Evolutionary conservation across 2,329 filamentous ascomycete genomes (phyloP).

Genomic region (Fusarium luffae): DNA sequence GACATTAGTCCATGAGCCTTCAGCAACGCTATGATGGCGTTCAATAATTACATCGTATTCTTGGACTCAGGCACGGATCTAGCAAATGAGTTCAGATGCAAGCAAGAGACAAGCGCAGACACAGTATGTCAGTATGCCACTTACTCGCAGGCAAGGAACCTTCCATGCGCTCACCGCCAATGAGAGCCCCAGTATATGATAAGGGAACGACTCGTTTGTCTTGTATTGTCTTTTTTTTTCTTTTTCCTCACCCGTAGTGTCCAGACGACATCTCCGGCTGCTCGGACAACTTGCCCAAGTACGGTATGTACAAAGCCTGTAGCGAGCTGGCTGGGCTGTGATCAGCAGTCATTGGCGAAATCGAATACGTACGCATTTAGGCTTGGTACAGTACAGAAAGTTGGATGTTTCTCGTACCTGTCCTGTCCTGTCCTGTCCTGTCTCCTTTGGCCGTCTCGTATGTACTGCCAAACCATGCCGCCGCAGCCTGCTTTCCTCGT

Average conservation of each 20-base stretch:
- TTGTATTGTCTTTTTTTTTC: conserved; percentile 6
- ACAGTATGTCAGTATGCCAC: conserved; percentile 7
- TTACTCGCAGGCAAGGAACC: conserved; percentile 21
- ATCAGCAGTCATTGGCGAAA: conserved; percentile 35
- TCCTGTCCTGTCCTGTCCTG: conserved; percentile 8
- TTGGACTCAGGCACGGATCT: conserved; percentile 19
- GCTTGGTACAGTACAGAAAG: conserved; percentile 26
- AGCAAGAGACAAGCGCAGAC: background rate
- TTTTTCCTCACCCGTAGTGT: background rate
- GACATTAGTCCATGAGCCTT: conserved; percentile 2
- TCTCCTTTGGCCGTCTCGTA: conserved; percentile 38
- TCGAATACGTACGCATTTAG: conserved; percentile 34
- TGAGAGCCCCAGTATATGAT: conserved; percentile 3
- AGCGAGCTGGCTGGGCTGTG: conserved; percentile 25
- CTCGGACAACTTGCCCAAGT: conserved; percentile 10
- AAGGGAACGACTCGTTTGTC: conserved; percentile 21
- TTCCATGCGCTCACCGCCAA: conserved; percentile 24
- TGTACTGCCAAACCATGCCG: conserved; percentile 37
- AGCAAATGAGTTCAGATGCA: conserved; percentile 1
- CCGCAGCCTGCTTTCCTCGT: conserved; percentile 42
- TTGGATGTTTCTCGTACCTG: conserved; percentile 34
- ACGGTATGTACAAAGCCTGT: conserved; percentile 8
- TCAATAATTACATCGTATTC: conserved; percentile 14
- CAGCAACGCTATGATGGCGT: conserved; percentile 19
- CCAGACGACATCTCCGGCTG: conserved; percentile 25